Conservation (phyloP, 306 rosid species). For the Rosa lucieae region DNA sequence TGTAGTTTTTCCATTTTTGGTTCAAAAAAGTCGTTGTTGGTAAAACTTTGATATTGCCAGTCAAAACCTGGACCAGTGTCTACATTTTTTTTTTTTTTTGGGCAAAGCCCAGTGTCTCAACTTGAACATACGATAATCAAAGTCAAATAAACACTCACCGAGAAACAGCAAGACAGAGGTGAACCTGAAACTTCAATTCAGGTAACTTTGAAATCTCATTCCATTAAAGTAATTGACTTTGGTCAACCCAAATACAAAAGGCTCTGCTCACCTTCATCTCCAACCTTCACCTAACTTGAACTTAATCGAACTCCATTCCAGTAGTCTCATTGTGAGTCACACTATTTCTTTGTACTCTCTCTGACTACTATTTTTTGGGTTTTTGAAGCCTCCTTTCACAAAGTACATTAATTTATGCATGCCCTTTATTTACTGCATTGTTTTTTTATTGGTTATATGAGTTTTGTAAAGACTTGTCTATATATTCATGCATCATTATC, state of each 20-base stretch:
- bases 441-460: background rate
- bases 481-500: background rate
- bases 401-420: background rate
- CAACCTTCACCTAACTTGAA: background rate
- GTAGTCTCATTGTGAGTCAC: background rate
- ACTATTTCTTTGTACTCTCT: background rate
- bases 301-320: background rate
- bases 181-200: background rate
- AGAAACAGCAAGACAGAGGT: no score
- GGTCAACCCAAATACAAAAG: background rate
- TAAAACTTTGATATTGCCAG: no score
- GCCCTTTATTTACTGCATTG: background rate
- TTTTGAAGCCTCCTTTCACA: background rate
- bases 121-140: no score
- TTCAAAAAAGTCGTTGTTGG: no score
- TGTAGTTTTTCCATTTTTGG: no score
- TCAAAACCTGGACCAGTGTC: no score
- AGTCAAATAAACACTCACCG: no score
- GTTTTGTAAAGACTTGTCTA: background rate
- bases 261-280: background rate
- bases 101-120: no score
- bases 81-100: no score
- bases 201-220: background rate
- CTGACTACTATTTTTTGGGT: background rate
- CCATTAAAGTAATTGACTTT: background rate